Evolutionary conservation across 2,329 filamentous ascomycete genomes (phyloP), one percentile per base, ranked within the genome.

Genomic region (Penicillium sp.): DNA sequence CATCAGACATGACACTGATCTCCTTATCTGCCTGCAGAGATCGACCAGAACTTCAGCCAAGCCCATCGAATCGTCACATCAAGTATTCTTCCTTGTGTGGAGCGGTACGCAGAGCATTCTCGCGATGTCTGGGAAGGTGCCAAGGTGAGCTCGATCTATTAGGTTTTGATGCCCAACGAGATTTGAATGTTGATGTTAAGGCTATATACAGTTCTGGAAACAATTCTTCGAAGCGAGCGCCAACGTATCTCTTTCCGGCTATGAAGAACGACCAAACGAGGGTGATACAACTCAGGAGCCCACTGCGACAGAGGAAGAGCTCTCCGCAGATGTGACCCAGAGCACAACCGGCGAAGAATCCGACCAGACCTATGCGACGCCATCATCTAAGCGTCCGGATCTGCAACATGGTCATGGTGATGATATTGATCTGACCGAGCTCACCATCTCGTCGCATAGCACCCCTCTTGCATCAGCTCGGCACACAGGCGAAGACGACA

Each of bases 161-260:
- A 24, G 41, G 42, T 31, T 4, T 41, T 21, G 4, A 31, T 42
- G 13, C 36, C 24, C 41, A 21, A n/a, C 7, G 46, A 23, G 31
- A 41, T 33, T 23, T 26, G 54, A 34, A 56, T 51, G 52, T 36
- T 33, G 36, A 34, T 49, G 41, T 42, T 56, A 43, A 53, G 8
- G n/a, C 41, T 18, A 29, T n/a, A 10, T 45, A 16, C 66, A 95
- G 89, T 99, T 99, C 75, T 99, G 94, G 94, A 99, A 99, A 75
- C 92, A 97, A 78, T 99, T 99, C 79, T 99, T 99, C 74, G 94
- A 99, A 76, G 91, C 94, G 33, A 96, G 92, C 44, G 94, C 94
- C 70, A 97, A 99, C 66, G 93, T 99, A 24, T 96, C 93, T 10
- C 82, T 99, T 10, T 96, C 91, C 0, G 91, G 92, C 26, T 96